Evolutionary conservation across 2,329 filamentous ascomycete species (phyloP), one percentile per base, ranked within the genome.

Genomic region (Zalaria sp.): DNA sequence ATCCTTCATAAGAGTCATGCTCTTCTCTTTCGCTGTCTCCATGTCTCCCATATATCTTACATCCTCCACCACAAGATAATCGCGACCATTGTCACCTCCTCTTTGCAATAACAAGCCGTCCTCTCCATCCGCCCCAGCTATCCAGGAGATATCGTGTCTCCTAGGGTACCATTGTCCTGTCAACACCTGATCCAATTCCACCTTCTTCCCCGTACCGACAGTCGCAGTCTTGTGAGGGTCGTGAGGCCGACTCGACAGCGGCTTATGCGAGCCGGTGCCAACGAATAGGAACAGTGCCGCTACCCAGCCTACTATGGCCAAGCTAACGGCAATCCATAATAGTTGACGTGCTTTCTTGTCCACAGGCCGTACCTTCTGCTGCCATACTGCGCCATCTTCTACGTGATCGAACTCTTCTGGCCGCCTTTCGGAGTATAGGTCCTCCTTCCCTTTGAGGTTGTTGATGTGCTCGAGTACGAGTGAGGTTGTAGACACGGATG

Each of bases 41-140:
- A 62, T 56, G 10, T 55, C 57, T 37, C 71, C 67, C 39, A 54
- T 57, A 39, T 69, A 71, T 43, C 79, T 76, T 41, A 98, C 81
- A 59, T 96, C 86, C 57, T 94, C 83, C 1, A 95, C 84, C 2
- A 91, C 75, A 41, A 98, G 65, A 53, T 81, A 96, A 45, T 81
- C 79, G 52, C 84, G 78, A 4, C 71, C 77, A 1, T 59, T 55
- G n/a, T 52, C 54, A 1, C 69, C 73, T 39, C 71, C 77, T 53
- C 75, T 71, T 60, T 94, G 83, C 18, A 98, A 72, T 49, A 98
- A 61, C 45, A 96, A 60, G 1, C 91, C 91, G 57, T 98, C 91
- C 56, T 86, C 79, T 9, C 80, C 82, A 37, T 78, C 67, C 1
- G 82, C 73, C 1, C 83, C 82, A 27, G 73, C 71, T 39, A 91